Evolutionary conservation across 345 rosid genomes (phyloP).

Genomic region (Gossypium herbaceum): DNA sequence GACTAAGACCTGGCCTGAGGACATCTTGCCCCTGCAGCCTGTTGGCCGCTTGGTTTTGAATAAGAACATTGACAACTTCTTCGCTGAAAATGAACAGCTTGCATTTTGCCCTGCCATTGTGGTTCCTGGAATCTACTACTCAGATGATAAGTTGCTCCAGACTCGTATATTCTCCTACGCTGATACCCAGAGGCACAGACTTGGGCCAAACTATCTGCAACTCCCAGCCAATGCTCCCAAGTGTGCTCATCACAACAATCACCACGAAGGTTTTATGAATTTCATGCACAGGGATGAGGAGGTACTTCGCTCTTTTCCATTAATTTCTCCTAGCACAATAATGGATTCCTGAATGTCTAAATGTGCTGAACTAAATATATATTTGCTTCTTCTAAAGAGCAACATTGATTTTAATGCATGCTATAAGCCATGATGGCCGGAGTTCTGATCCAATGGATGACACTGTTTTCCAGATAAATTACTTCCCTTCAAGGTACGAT

Average conservation of each 20-base stretch:
- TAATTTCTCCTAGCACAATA: slow-evolving; percentile 3
- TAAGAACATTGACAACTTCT: slow-evolving; percentile 92
- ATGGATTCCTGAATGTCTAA: neutral
- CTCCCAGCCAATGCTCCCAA: slow-evolving; percentile 96
- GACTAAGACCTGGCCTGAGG: slow-evolving; percentile 98
- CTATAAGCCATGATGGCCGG: neutral
- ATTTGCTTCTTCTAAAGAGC: neutral
- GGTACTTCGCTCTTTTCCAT: slow-evolving; percentile 33
- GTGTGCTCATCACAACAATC: slow-evolving; percentile 91
- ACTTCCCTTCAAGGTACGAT: slow-evolving; percentile 89
- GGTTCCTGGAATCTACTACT: slow-evolving; percentile 87
- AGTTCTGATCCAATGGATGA: slow-evolving; percentile 13
- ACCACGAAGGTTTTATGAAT: slow-evolving; percentile 91
- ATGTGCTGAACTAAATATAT: neutral
- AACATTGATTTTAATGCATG: neutral
- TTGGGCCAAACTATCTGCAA: slow-evolving; percentile 95
- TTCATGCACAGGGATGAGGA: slow-evolving; percentile 92
- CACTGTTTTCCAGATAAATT: slow-evolving; percentile 58
- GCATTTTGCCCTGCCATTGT: slow-evolving; percentile 91
- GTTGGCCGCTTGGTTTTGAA: slow-evolving; percentile 97
- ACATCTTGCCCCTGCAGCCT: slow-evolving; percentile 88
- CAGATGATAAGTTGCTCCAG: slow-evolving; percentile 91
- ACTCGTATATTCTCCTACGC: slow-evolving; percentile 76
- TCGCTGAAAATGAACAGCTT: slow-evolving; percentile 88
- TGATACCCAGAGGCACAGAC: slow-evolving; percentile 98